phyloP scores from a whole-genome alignment of 2,329 filamentous ascomycete genomes.

The Cladorrhinum sp. region DNA sequence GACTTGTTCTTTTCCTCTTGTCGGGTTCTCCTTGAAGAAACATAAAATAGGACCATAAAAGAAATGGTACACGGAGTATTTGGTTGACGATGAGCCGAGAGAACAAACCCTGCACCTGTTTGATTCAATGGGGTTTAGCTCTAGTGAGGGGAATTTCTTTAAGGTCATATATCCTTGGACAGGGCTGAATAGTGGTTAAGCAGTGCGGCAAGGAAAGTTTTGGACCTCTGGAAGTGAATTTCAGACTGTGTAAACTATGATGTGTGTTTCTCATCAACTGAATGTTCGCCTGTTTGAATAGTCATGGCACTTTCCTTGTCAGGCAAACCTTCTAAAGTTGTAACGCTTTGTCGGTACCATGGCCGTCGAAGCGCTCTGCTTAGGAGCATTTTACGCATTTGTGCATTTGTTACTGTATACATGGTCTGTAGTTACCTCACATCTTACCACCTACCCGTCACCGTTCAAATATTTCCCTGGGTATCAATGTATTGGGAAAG shows the following conservation, averaged over 20 bases:
- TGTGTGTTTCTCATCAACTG: not conserved
- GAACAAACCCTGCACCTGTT: not conserved
- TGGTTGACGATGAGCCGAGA: not conserved
- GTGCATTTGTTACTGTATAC: not conserved
- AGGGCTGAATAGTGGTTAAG: not conserved
- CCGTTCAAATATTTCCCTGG: not conserved
- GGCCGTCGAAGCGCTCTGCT: not conserved
- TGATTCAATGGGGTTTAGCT: not conserved
- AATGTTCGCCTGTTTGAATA: too few species aligned
- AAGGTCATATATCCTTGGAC: too few species aligned
- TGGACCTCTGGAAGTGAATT: not conserved
- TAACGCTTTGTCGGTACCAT: not conserved
- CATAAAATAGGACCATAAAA: not conserved
- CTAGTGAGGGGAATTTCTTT: not conserved
- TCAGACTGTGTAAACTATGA: not conserved
- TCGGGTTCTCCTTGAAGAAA: not conserved
- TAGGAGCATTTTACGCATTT: not conserved
- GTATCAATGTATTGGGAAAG: not conserved
- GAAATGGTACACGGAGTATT: not conserved
- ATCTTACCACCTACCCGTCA: not conserved
- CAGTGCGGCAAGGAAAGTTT: not conserved
- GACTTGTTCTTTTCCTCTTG: conserved; percentile 3
- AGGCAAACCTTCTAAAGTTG: too few species aligned
- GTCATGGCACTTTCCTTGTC: too few species aligned
- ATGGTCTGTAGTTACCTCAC: not conserved